phyloP scores from a whole-genome alignment of 2,329 filamentous ascomycete species.

The Fusarium stilboides region DNA sequence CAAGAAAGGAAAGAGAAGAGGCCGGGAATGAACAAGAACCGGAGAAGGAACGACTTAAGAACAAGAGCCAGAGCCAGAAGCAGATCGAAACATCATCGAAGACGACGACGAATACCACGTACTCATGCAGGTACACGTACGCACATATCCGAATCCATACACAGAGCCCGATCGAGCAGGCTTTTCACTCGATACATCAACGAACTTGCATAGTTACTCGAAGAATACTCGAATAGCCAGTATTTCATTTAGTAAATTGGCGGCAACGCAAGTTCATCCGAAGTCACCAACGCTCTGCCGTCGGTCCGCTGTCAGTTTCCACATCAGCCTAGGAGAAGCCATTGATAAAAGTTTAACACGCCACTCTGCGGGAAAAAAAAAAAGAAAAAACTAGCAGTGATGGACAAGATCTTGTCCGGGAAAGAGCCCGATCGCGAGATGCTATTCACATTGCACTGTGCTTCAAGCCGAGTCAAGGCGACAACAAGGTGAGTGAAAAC shows the following conservation, averaged over 20 bases:
- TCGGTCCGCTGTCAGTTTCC: slow-evolving; percentile 8
- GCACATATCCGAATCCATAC: slow-evolving; percentile 19
- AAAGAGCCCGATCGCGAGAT: background rate
- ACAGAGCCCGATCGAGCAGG: slow-evolving; percentile 9
- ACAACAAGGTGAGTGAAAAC: background rate
- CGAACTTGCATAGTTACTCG: slow-evolving; percentile 10
- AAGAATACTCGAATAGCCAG: slow-evolving; percentile 9
- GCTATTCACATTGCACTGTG: slow-evolving; percentile 15
- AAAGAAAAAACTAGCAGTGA: slow-evolving; percentile 5
- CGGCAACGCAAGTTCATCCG: slow-evolving; percentile 25
- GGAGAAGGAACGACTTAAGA: slow-evolving; percentile 12
- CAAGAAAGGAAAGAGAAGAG: background rate
- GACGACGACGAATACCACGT: slow-evolving; percentile 24
- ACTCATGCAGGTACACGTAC: slow-evolving; percentile 36
- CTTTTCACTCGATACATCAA: slow-evolving; percentile 2
- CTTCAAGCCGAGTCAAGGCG: background rate
- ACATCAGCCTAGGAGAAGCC: slow-evolving; percentile 6
- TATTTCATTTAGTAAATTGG: background rate
- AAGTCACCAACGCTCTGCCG: slow-evolving; percentile 27
- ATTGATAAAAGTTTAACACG: slow-evolving; percentile 28
- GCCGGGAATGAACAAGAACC: background rate
- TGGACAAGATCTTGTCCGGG: background rate
- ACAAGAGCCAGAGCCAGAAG: slow-evolving; percentile 7
- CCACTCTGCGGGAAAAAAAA: slow-evolving; percentile 25
- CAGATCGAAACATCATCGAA: slow-evolving; percentile 18